Conservation (phyloP, 2,329 filamentous ascomycete genomes). For the Ophioceras dolichostomum region DNA sequence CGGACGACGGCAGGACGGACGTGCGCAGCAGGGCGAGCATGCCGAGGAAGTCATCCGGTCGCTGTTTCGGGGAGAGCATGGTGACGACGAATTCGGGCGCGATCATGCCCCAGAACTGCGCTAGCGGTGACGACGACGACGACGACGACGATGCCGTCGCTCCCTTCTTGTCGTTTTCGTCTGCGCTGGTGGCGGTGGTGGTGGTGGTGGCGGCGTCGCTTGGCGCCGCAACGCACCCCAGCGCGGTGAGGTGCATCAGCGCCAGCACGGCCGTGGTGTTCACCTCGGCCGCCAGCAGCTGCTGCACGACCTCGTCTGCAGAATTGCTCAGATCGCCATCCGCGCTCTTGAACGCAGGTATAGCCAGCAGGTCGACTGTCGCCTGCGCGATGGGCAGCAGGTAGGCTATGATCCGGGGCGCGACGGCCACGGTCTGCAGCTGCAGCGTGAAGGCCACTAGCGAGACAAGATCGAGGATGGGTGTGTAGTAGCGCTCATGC, state of each 20-base stretch:
- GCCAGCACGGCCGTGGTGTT: slow-evolving; percentile 52
- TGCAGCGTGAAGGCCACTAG: slow-evolving; percentile 52
- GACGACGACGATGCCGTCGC: slow-evolving; percentile 9
- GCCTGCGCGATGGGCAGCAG: slow-evolving; percentile 43
- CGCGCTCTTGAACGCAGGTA: slow-evolving; percentile 38
- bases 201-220: slow-evolving; percentile 11
- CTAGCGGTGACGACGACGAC: slow-evolving; percentile 15
- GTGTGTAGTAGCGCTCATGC: slow-evolving; percentile 48
- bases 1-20: slow-evolving; percentile 48
- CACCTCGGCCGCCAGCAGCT: slow-evolving; percentile 40
- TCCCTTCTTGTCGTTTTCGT: background rate
- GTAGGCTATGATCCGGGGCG: slow-evolving; percentile 43
- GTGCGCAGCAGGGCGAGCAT: slow-evolving; percentile 56
- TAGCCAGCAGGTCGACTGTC: slow-evolving; percentile 46
- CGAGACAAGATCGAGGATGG: slow-evolving; percentile 53
- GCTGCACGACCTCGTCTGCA: slow-evolving; percentile 26
- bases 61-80: slow-evolving; percentile 56
- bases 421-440: slow-evolving; percentile 45
- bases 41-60: slow-evolving; percentile 45
- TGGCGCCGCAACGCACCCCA: slow-evolving; percentile 39
- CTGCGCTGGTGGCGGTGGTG: no score
- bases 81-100: slow-evolving; percentile 54
- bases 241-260: slow-evolving; percentile 50
- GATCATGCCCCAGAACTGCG: slow-evolving; percentile 55
- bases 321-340: slow-evolving; percentile 33